A percentile compares a stretch with the other conserved stretches of the same genome.
phyloP scores from a whole-genome alignment of 306 rosid species.

The Quercus dentata region DNA sequence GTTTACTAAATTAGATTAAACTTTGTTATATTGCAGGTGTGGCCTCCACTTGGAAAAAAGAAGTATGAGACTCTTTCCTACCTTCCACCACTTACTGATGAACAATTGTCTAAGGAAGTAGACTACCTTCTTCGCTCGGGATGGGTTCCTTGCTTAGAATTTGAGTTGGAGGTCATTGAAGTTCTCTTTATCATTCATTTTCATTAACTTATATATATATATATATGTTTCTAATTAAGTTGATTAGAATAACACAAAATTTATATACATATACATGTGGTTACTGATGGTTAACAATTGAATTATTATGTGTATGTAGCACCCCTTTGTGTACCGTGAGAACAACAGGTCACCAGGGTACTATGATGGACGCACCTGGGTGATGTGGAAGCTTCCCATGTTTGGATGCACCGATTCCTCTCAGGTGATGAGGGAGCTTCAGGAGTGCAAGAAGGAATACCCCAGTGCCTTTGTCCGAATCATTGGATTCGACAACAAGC shows the following conservation, averaged over 20 bases:
- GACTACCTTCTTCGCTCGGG: slow-evolving; percentile 53
- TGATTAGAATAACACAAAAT: too few relatives aligned
- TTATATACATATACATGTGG: neutral
- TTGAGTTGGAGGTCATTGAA: slow-evolving; percentile 44
- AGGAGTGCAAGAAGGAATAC: slow-evolving; percentile 39
- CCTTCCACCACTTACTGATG: slow-evolving; percentile 22
- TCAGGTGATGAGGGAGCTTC: slow-evolving; percentile 53
- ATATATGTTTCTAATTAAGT: too few relatives aligned
- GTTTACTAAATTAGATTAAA: neutral
- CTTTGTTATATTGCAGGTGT: slow-evolving; percentile 44
- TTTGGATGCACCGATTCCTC: slow-evolving; percentile 58
- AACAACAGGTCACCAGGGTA: slow-evolving; percentile 61
- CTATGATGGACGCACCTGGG: slow-evolving; percentile 90
- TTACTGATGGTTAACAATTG: neutral
- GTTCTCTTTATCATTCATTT: neutral
- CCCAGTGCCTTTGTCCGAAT: slow-evolving; percentile 50
- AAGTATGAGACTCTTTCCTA: slow-evolving; percentile 89
- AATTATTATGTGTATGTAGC: slow-evolving; percentile 23
- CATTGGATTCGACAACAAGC: slow-evolving; percentile 82
- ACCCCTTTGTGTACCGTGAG: slow-evolving; percentile 53
- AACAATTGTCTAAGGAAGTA: slow-evolving; percentile 42
- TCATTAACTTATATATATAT: too few relatives aligned
- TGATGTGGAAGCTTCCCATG: slow-evolving; percentile 98
- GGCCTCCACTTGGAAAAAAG: slow-evolving; percentile 67
- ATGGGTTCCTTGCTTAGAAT: slow-evolving; percentile 86